Conservation (phyloP, 768 basidiomycete genomes). For the Podaxis pistillaris region DNA sequence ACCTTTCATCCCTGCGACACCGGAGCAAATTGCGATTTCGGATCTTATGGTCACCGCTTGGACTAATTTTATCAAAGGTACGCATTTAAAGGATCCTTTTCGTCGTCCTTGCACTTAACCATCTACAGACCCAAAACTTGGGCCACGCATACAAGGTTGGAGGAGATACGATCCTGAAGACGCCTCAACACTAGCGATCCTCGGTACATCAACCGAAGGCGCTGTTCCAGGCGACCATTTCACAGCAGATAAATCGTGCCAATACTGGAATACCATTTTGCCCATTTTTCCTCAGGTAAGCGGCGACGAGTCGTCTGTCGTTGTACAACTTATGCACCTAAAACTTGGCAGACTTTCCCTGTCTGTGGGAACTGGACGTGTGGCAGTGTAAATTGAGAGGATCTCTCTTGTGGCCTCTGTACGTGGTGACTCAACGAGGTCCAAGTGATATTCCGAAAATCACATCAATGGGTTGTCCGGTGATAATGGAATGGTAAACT, state of each 20-base stretch:
- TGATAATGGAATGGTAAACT: too few species aligned
- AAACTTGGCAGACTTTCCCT: neutral
- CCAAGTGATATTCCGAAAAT: too few species aligned
- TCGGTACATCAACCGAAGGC: constrained; percentile 23
- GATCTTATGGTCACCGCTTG: constrained; percentile 33
- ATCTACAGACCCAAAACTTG: constrained; percentile 25
- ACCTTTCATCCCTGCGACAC: constrained; percentile 28
- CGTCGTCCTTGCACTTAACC: neutral
- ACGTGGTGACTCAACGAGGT: too few species aligned
- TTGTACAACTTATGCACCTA: neutral
- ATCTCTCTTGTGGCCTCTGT: too few species aligned
- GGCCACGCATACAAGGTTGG: constrained; percentile 31
- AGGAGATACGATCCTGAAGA: constrained; percentile 24
- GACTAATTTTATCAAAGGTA: constrained; percentile 36
- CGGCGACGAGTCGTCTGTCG: constrained; percentile 7
- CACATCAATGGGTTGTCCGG: too few species aligned
- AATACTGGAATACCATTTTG: constrained; percentile 30
- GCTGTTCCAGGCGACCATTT: constrained; percentile 29
- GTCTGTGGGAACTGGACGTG: constrained; percentile 12
- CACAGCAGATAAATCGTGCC: constrained; percentile 25
- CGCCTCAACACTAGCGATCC: constrained; percentile 26
- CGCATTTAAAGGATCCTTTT: neutral
- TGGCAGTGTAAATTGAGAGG: neutral
- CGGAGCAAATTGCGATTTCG: constrained; percentile 28
- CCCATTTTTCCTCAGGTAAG: constrained; percentile 29